A percentile compares a stretch with the other conserved stretches of the same genome.
These are phyloP conservation scores for Lithospermum erythrorhizon DNA, from an alignment of 257 asterid genomes.

Conservation along the genomic window DNA sequence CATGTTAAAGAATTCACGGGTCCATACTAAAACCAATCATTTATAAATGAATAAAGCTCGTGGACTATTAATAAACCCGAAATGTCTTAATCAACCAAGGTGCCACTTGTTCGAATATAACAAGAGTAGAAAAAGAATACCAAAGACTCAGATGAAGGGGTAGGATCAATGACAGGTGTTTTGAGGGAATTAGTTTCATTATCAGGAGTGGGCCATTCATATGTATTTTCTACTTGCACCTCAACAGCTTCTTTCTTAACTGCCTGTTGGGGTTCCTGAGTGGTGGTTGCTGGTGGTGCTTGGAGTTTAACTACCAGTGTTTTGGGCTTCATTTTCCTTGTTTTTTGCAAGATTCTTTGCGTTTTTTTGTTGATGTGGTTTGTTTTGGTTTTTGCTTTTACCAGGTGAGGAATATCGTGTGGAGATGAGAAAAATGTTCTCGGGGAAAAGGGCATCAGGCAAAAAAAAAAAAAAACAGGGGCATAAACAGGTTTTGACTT, in stretches of 20 bases:
- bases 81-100: no score
- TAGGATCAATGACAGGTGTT: not conserved
- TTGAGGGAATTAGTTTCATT: not conserved
- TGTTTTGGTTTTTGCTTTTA: no score
- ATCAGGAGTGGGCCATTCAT: not conserved
- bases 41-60: no score
- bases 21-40: no score
- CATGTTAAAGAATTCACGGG: no score
- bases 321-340: not conserved
- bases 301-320: not conserved
- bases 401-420: no score
- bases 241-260: constrained; percentile 1
- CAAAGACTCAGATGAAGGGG: not conserved
- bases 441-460: no score
- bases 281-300: not conserved
- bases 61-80: no score
- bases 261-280: not conserved
- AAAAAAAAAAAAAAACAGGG: no score
- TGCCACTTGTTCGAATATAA: not conserved
- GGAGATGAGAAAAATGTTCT: no score
- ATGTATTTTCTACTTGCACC: not conserved
- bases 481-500: no score
- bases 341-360: not conserved
- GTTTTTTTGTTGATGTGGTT: not conserved
- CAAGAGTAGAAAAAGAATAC: not conserved